A percentile compares a stretch with the other conserved stretches of the same genome.
Evolutionary conservation across 352 stramenopile genomes (phyloP).

Genomic region (Globisporangium abappressorium): DNA sequence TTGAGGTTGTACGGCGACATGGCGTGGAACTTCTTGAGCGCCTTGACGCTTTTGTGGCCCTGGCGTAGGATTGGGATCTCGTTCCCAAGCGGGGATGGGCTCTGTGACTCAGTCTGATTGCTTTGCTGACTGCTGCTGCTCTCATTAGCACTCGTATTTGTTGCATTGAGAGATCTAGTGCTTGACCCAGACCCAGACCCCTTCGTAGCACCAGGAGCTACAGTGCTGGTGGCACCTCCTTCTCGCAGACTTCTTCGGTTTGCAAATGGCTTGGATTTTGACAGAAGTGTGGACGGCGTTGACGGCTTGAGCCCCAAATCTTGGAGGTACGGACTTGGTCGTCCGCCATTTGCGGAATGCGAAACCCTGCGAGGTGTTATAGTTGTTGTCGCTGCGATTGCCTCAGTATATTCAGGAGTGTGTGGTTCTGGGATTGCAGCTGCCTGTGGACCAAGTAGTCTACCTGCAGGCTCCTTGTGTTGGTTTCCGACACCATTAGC

Average conservation of each 20-base stretch:
- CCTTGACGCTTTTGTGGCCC: constrained; percentile 62
- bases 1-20: constrained; percentile 53
- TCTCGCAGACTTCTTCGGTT: constrained; percentile 61
- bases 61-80: constrained; percentile 50
- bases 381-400: background rate
- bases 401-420: background rate
- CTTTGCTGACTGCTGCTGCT: constrained; percentile 8
- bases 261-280: constrained; percentile 9
- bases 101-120: constrained; percentile 17
- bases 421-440: background rate
- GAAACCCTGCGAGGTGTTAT: constrained; percentile 9
- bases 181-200: background rate
- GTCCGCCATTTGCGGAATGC: constrained; percentile 3
- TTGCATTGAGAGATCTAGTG: background rate
- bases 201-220: background rate
- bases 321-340: constrained; percentile 17
- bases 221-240: constrained; percentile 27
- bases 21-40: constrained; percentile 58
- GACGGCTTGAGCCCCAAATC: constrained; percentile 12
- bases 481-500: background rate
- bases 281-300: constrained; percentile 6
- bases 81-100: background rate
- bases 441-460: background rate
- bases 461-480: background rate
- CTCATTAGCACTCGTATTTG: constrained; percentile 1